Conservation (phyloP, 1,284 basidiomycete species). For the Fomitopsis betulina region DNA sequence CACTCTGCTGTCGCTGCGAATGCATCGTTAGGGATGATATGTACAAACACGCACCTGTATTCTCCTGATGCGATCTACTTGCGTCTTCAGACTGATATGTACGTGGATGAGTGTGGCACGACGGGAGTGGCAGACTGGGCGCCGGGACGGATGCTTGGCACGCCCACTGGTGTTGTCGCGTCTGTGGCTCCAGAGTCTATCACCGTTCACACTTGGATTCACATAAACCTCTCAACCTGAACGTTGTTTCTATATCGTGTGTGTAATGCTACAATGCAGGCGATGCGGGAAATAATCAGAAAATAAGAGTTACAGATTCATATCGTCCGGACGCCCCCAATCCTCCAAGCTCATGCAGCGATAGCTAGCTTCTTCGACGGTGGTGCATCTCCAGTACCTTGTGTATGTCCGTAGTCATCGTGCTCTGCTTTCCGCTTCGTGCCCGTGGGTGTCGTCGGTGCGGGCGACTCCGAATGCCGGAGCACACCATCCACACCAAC, state of each 20-base stretch:
- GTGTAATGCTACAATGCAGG: conserved; percentile 2
- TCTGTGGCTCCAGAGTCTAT: not conserved
- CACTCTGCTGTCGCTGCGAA: not conserved
- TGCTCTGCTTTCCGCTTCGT: conserved; percentile 69
- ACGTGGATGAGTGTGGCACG: too few species aligned
- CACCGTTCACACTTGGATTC: too few species aligned
- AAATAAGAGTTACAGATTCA: conserved; percentile 8
- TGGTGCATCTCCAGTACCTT: conserved; percentile 16
- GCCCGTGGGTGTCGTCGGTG: conserved; percentile 46
- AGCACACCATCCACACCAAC: conserved; percentile 15
- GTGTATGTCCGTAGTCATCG: conserved; percentile 26
- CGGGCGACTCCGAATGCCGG: conserved; percentile 35
- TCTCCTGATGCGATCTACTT: not conserved
- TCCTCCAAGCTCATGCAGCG: not conserved
- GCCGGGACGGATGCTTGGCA: not conserved
- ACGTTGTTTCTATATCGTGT: not conserved
- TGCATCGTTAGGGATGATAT: not conserved
- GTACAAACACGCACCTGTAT: not conserved
- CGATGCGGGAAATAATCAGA: not conserved
- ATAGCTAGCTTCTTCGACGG: conserved; percentile 27
- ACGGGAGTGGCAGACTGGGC: not conserved
- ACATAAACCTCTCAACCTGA: not conserved
- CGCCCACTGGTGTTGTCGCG: conserved; percentile 1
- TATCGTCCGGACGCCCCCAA: not conserved
- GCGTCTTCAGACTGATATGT: too few species aligned